A percentile compares a stretch with the other conserved stretches of the same genome.
Conservation (phyloP, 1,284 basidiomycete species). For the Thecaphora frezii region DNA sequence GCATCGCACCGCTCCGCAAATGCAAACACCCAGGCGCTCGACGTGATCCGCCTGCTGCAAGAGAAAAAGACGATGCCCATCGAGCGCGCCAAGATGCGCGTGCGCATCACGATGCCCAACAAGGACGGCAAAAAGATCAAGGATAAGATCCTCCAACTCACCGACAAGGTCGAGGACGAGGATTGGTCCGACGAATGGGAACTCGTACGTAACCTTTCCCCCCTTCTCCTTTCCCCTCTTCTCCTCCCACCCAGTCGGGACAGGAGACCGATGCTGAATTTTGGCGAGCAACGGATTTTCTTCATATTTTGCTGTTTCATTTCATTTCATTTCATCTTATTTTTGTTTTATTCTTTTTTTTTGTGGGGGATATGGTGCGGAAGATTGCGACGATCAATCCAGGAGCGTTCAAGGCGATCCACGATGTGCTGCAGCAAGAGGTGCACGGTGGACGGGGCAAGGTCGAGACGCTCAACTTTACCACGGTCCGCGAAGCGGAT, state of each 20-base stretch:
- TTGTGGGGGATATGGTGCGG: too few species aligned
- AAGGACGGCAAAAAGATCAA: conserved; percentile 74
- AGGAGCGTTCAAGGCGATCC: conserved; percentile 82
- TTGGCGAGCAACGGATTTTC: too few species aligned
- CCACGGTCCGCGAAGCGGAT: conserved; percentile 46
- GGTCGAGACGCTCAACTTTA: conserved; percentile 62
- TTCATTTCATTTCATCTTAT: too few species aligned
- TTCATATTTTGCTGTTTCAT: too few species aligned
- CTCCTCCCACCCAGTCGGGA: too few species aligned
- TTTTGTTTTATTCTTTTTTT: too few species aligned
- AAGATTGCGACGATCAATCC: conserved; percentile 82
- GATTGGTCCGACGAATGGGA: conserved; percentile 82
- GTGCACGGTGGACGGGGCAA: conserved; percentile 75
- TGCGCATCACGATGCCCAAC: conserved; percentile 77
- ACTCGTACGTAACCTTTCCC: conserved; percentile 66
- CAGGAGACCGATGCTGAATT: too few species aligned
- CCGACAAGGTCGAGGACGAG: conserved; percentile 82
- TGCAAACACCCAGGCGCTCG: conserved; percentile 89
- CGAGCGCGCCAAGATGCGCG: conserved; percentile 86
- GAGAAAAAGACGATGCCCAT: conserved; percentile 80
- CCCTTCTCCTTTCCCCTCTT: neutral
- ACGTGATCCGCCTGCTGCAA: conserved; percentile 78
- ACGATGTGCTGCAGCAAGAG: conserved; percentile 82
- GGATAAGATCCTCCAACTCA: conserved; percentile 71
- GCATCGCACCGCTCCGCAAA: too few species aligned